Evolutionary conservation across 352 stramenopile genomes (phyloP), one percentile per base, ranked within the genome.

Genomic region (Pythium periplocum): DNA sequence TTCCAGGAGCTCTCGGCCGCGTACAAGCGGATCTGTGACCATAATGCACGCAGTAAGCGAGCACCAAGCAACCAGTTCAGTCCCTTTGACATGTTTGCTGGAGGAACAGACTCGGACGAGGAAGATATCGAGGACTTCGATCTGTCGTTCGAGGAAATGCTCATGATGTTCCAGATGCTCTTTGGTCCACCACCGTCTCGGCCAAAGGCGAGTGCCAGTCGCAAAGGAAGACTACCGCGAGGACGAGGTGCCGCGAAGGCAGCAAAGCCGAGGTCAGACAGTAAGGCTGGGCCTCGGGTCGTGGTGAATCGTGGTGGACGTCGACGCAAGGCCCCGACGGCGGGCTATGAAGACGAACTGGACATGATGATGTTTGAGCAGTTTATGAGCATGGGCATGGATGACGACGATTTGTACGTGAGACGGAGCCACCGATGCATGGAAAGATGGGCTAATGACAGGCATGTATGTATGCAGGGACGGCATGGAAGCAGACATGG

Each of bases 121-220:
- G 49, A 57, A 2, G 60, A 72, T 47, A 40, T 67, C n/a, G 63
- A 71, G 34, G 66, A 74, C 35, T 53, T 78, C 31, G 61, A 75
- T 45, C 61, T 72, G 39, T 79, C 77, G 31, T 73, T 86, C 41
- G 75, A 86, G 4, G 75, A 86, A 45, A 88, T 88, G 78, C 73
- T 88, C 38, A 74, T 76, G 58, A 85, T 88, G 78, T 88, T 88
- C 36, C 63, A 88, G 52, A 82, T 88, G 73, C 58, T 88, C 59
- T 88, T 88, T 61, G 68, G 68, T 0, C 48, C 45, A 42, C 44
- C 45, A 35, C 12, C 46, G 26, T 52, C 35, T 11, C 37, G 11
- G 31, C 46, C 31, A 8, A 38, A 52, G 30, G 17, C 35, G 11
- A 52, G 39, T 12, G 35, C 6, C 32, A 37, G 9, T 9, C 6